Conservation (phyloP, 2,329 filamentous ascomycete genomes). For the Penicillium sp. region DNA sequence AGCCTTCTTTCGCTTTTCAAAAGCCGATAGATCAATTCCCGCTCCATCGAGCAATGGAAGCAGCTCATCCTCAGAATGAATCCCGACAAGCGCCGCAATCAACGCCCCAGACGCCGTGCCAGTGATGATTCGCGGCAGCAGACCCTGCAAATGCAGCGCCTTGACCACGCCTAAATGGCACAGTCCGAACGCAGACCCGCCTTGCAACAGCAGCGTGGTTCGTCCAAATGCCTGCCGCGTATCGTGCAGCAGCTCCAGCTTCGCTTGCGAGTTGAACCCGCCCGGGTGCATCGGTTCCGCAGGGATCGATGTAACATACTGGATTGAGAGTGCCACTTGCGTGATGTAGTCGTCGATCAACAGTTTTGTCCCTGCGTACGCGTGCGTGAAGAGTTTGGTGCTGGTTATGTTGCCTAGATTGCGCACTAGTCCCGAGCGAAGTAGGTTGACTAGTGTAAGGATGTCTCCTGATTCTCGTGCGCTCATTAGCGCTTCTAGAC, state of each 20-base stretch:
- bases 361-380: slow-evolving; percentile 83
- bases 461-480: slow-evolving; percentile 70
- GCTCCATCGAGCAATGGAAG: slow-evolving; percentile 71
- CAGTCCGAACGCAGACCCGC: slow-evolving; percentile 84
- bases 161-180: slow-evolving; percentile 90
- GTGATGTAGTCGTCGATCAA: slow-evolving; percentile 88
- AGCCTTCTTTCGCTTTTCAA: slow-evolving; percentile 49
- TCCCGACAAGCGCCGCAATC: slow-evolving; percentile 81
- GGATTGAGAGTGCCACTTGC: slow-evolving; percentile 74
- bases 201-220: slow-evolving; percentile 80
- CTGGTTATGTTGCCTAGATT: slow-evolving; percentile 90
- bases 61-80: slow-evolving; percentile 82
- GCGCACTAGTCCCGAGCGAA: slow-evolving; percentile 71
- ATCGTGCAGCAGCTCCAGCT: slow-evolving; percentile 81
- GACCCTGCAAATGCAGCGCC: slow-evolving; percentile 71
- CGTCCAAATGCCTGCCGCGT: slow-evolving; percentile 83
- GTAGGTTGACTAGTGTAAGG: slow-evolving; percentile 69
- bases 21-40: slow-evolving; percentile 77
- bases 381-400: slow-evolving; percentile 74
- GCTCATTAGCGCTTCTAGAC: slow-evolving; percentile 65
- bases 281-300: slow-evolving; percentile 50
- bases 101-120: slow-evolving; percentile 87
- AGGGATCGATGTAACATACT: slow-evolving; percentile 67
- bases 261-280: slow-evolving; percentile 67
- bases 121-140: slow-evolving; percentile 85